Percentiles rank a stretch among this genome's conserved stretches.
These are phyloP conservation scores for Rosa rugosa DNA, from an alignment of 306 rosid genomes.

Conservation along the genomic window DNA sequence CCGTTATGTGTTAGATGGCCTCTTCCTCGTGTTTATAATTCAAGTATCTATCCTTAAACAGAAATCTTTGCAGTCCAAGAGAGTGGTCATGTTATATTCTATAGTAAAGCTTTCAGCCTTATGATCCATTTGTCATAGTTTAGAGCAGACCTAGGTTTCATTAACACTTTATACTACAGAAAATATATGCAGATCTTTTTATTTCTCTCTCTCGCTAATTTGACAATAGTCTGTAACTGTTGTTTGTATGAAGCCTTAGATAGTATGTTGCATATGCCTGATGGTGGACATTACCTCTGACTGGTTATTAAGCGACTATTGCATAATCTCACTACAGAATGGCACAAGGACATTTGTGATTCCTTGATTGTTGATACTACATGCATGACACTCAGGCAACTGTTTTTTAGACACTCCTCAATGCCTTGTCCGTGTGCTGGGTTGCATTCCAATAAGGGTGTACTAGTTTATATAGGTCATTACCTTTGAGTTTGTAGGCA, in stretches of 20 bases:
- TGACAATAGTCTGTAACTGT: not conserved
- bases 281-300: not conserved
- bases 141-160: not conserved
- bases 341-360: not conserved
- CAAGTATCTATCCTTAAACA: not conserved
- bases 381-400: not conserved
- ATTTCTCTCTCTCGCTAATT: not conserved
- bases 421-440: not conserved
- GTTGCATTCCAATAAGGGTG: not conserved
- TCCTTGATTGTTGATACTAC: not conserved
- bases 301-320: not conserved
- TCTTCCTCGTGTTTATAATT: not conserved
- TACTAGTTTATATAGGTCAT: not conserved
- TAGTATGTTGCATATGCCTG: not conserved
- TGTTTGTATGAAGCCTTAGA: not conserved
- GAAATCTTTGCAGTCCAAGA: not conserved
- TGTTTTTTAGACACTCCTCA: not conserved
- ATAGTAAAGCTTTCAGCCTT: not conserved
- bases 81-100: not conserved
- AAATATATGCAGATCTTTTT: not conserved
- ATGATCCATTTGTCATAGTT: not conserved
- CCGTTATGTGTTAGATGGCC: not conserved
- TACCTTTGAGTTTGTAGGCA: constrained; percentile 4
- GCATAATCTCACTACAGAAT: not conserved
- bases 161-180: not conserved